Evolutionary conservation across 257 asterid species (phyloP).

Genomic region (Cordia subcordata): DNA sequence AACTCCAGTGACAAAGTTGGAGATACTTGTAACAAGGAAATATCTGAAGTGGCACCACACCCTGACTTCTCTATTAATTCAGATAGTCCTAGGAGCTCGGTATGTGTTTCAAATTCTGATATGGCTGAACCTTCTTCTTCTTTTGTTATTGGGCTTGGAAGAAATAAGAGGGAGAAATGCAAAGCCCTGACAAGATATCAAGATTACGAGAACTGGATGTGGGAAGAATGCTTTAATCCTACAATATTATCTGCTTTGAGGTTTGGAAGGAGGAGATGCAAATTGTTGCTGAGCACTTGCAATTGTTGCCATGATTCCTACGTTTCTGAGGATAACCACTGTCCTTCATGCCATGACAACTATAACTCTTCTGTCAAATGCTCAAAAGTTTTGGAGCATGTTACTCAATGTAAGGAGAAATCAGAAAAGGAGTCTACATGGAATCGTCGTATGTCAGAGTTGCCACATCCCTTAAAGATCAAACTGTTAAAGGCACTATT

Average conservation of each 20-base stretch:
- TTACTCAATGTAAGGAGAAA: slow-evolving; percentile 38
- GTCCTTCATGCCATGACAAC: slow-evolving; percentile 45
- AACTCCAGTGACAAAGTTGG: slow-evolving; percentile 11
- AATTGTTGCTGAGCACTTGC: slow-evolving; percentile 53
- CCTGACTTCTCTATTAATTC: slow-evolving; percentile 14
- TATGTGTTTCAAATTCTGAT: slow-evolving; percentile 9
- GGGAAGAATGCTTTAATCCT: slow-evolving; percentile 59
- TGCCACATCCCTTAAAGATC: slow-evolving; percentile 46
- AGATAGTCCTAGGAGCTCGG: slow-evolving; percentile 21
- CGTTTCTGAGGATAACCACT: slow-evolving; percentile 46
- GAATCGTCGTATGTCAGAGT: slow-evolving; percentile 19
- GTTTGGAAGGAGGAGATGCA: slow-evolving; percentile 40
- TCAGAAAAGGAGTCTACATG: slow-evolving; percentile 21
- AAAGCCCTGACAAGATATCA: slow-evolving; percentile 34
- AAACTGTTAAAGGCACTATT: slow-evolving; percentile 62
- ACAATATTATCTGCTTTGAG: slow-evolving; percentile 34
- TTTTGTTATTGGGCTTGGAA: slow-evolving; percentile 24
- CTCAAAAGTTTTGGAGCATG: slow-evolving; percentile 48
- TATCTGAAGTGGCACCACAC: slow-evolving; percentile 24
- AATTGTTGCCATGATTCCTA: slow-evolving; percentile 38
- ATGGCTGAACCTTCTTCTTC: slow-evolving; percentile 29
- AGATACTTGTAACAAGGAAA: slow-evolving; percentile 24
- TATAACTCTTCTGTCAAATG: slow-evolving; percentile 22
- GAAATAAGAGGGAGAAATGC: slow-evolving; percentile 30
- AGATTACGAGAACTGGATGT: slow-evolving; percentile 65